A percentile compares a stretch with the other conserved stretches of the same genome.
Evolutionary conservation across 768 basidiomycete genomes (phyloP).

Genomic region (Dentipellis fragilis): DNA sequence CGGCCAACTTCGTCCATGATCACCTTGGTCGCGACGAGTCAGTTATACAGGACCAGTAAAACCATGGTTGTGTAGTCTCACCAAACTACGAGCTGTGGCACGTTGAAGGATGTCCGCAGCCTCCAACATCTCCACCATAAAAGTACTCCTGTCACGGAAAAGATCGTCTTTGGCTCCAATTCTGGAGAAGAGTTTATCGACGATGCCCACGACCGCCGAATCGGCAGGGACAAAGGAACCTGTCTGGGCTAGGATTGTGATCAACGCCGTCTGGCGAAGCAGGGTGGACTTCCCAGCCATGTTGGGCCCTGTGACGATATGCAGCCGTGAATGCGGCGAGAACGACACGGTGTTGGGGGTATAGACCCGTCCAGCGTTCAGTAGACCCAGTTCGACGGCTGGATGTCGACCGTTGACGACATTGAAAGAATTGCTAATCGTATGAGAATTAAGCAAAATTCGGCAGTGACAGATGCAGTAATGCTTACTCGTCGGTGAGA

Average conservation of each 20-base stretch:
- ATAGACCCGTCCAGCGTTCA: slow-evolving; percentile 65
- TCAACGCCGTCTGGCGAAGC: slow-evolving; percentile 84
- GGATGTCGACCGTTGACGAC: slow-evolving; percentile 84
- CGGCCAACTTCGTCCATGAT: slow-evolving; percentile 99
- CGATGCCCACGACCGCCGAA: slow-evolving; percentile 66
- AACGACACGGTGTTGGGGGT: slow-evolving; percentile 75
- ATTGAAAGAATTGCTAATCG: slow-evolving; percentile 33
- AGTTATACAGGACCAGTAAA: background rate
- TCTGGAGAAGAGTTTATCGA: slow-evolving; percentile 89
- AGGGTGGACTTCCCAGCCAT: slow-evolving; percentile 95
- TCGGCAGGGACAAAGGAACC: slow-evolving; percentile 94
- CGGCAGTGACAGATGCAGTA: background rate
- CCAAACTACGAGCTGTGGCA: slow-evolving; percentile 78
- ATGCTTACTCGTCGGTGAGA: slow-evolving; percentile 57
- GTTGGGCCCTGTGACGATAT: slow-evolving; percentile 89
- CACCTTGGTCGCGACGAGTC: slow-evolving; percentile 39
- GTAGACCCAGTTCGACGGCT: slow-evolving; percentile 81
- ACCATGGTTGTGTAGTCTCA: slow-evolving; percentile 24
- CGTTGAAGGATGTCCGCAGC: slow-evolving; percentile 82
- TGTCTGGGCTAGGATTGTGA: slow-evolving; percentile 82
- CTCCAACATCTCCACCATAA: slow-evolving; percentile 98
- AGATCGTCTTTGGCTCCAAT: slow-evolving; percentile 94
- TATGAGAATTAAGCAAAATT: background rate
- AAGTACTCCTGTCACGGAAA: slow-evolving; percentile 88
- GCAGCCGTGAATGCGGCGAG: slow-evolving; percentile 49